A percentile compares a stretch with the other conserved stretches of the same genome.
phyloP scores from a whole-genome alignment of 192 early-diverging fungal species.

The Coemansia sp. region DNA sequence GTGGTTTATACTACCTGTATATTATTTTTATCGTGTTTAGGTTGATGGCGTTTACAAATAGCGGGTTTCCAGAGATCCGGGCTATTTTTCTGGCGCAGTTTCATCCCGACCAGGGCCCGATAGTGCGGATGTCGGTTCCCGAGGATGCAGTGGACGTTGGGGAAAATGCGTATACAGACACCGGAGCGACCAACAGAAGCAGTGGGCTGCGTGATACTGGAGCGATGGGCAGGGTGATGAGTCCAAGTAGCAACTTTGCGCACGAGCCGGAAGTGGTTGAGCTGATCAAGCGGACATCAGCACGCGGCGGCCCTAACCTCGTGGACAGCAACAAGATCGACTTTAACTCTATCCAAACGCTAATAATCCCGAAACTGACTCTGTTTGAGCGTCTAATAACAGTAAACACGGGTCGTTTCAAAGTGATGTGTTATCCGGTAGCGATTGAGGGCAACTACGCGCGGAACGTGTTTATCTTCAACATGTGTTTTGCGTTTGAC shows the following conservation, averaged over 20 bases:
- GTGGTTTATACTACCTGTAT: neutral
- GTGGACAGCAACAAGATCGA: conserved; percentile 35
- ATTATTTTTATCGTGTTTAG: neutral
- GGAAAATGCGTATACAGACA: conserved; percentile 17
- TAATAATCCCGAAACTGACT: conserved; percentile 50
- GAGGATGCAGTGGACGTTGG: conserved; percentile 43
- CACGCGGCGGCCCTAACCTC: neutral
- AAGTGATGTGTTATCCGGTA: conserved; percentile 55
- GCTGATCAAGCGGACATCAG: conserved; percentile 34
- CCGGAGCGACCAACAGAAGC: too few relatives aligned
- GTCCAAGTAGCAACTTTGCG: neutral
- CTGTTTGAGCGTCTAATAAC: conserved; percentile 53
- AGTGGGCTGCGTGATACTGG: neutral
- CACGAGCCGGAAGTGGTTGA: conserved; percentile 13
- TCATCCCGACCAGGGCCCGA: conserved; percentile 41
- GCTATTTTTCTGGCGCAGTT: conserved; percentile 48
- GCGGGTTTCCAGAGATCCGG: conserved; percentile 41
- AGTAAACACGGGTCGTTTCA: conserved; percentile 37
- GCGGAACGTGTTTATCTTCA: conserved; percentile 87
- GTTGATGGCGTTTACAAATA: conserved; percentile 11
- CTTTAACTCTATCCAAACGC: conserved; percentile 51
- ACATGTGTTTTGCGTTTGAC: conserved; percentile 94
- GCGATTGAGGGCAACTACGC: conserved; percentile 56
- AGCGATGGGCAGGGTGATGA: neutral
- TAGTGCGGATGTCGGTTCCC: conserved; percentile 43